These are phyloP conservation scores for Boletus huronensis DNA, from an alignment of 768 basidiomycete genomes.

Conservation along the genomic window DNA sequence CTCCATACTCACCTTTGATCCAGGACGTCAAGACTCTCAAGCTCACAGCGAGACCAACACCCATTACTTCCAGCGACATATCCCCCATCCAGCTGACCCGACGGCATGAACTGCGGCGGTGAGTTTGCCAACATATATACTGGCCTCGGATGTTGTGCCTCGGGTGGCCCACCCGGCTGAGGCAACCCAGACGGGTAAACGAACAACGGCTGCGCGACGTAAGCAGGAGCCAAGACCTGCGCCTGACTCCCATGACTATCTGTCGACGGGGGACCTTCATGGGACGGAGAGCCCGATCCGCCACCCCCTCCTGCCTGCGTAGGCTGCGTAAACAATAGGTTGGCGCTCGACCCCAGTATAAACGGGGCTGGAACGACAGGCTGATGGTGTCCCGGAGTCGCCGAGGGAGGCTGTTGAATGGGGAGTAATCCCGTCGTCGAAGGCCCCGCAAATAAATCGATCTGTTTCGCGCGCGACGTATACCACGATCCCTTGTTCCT, in stretches of 20 bases:
- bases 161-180: constrained; percentile 25
- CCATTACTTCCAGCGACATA: constrained; percentile 31
- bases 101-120: constrained; percentile 21
- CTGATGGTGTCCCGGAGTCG: neutral
- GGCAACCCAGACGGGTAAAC: constrained; percentile 32
- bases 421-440: constrained; percentile 31
- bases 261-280: constrained; percentile 28
- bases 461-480: constrained; percentile 23
- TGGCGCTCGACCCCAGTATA: constrained; percentile 31
- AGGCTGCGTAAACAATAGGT: constrained; percentile 27
- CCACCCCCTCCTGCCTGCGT: constrained; percentile 8
- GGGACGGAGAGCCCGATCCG: constrained; percentile 26
- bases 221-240: constrained; percentile 24
- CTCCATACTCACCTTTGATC: neutral
- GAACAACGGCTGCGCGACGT: constrained; percentile 30
- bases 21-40: constrained; percentile 85
- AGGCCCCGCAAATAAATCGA: constrained; percentile 32
- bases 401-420: constrained; percentile 8
- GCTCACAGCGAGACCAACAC: constrained; percentile 70
- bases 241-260: constrained; percentile 33
- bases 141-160: constrained; percentile 23
- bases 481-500: constrained; percentile 32
- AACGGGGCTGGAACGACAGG: constrained; percentile 25
- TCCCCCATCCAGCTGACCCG: constrained; percentile 14
- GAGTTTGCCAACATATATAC: constrained; percentile 31